phyloP scores from a whole-genome alignment of 495 filamentous ascomycete genomes.

The Penicillium manginii region DNA sequence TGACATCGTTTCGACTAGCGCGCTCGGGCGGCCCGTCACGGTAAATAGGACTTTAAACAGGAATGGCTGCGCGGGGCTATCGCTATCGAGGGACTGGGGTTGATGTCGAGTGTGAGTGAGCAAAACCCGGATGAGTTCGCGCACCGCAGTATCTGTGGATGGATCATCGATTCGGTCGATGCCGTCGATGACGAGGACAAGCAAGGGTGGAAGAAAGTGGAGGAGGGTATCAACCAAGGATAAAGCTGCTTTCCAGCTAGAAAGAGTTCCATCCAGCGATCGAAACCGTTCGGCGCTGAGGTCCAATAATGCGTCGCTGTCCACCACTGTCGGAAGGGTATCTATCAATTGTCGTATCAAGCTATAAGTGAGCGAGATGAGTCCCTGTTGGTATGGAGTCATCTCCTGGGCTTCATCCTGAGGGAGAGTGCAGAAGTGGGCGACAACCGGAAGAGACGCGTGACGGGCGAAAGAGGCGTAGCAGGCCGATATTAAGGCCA shows the following conservation, averaged over 20 bases:
- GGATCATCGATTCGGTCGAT: constrained; percentile 43
- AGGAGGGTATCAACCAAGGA: constrained; percentile 45
- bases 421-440: constrained; percentile 47
- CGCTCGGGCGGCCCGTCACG: constrained; percentile 38
- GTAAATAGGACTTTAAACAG: constrained; percentile 50
- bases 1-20: constrained; percentile 43
- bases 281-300: constrained; percentile 45
- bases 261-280: constrained; percentile 42
- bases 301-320: constrained; percentile 42
- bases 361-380: constrained; percentile 51
- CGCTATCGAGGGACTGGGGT: constrained; percentile 20
- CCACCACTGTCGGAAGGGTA: constrained; percentile 44
- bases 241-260: constrained; percentile 46
- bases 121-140: constrained; percentile 41
- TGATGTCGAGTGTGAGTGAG: constrained; percentile 44
- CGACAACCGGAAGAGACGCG: constrained; percentile 43
- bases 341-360: constrained; percentile 55
- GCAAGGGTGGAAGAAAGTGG: constrained; percentile 45
- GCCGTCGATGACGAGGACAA: constrained; percentile 48
- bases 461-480: constrained; percentile 41
- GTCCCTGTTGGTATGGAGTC: constrained; percentile 37
- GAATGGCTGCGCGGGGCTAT: constrained; percentile 34
- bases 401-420: constrained; percentile 26
- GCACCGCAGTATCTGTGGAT: constrained; percentile 41
- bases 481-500: constrained; percentile 43